Evolutionary conservation across 345 rosid species (phyloP).

Genomic region (Pistacia vera): DNA sequence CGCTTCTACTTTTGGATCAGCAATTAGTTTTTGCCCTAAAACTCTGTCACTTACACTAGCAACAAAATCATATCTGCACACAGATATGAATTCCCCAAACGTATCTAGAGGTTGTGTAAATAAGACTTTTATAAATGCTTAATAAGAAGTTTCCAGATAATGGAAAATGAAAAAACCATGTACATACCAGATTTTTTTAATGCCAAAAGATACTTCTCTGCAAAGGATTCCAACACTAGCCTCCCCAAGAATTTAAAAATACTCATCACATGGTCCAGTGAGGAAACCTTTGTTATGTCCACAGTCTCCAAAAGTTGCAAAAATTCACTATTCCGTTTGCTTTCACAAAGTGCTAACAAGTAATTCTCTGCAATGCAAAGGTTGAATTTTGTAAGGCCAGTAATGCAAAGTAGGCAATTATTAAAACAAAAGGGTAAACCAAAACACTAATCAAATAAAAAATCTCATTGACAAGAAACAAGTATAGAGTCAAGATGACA

Average conservation of each 20-base stretch:
- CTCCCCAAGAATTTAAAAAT: constrained; percentile 72
- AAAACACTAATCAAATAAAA: background rate
- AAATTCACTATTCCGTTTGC: constrained; percentile 53
- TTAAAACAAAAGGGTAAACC: background rate
- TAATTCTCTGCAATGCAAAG: constrained; percentile 63
- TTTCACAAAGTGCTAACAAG: constrained; percentile 68
- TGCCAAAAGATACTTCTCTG: constrained; percentile 52
- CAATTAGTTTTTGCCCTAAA: background rate
- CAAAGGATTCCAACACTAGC: constrained; percentile 52
- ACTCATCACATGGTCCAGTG: constrained; percentile 31
- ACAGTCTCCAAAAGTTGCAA: constrained; percentile 55
- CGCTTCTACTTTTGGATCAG: background rate
- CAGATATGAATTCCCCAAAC: background rate
- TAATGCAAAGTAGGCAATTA: background rate
- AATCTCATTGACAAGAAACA: constrained; percentile 13
- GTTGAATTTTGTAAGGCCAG: background rate
- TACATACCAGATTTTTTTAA: constrained; percentile 54
- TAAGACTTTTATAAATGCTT: background rate
- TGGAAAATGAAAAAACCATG: constrained; percentile 12
- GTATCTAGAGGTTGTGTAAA: background rate
- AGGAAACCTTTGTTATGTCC: constrained; percentile 60
- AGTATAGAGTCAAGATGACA: background rate
- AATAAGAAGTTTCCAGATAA: background rate
- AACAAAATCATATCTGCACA: background rate
- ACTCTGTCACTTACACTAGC: constrained; percentile 4